Percentiles rank a stretch among this genome's conserved stretches.
Evolutionary conservation across 2,329 filamentous ascomycete genomes (phyloP).

Genomic region (Fusarium circinatum): DNA sequence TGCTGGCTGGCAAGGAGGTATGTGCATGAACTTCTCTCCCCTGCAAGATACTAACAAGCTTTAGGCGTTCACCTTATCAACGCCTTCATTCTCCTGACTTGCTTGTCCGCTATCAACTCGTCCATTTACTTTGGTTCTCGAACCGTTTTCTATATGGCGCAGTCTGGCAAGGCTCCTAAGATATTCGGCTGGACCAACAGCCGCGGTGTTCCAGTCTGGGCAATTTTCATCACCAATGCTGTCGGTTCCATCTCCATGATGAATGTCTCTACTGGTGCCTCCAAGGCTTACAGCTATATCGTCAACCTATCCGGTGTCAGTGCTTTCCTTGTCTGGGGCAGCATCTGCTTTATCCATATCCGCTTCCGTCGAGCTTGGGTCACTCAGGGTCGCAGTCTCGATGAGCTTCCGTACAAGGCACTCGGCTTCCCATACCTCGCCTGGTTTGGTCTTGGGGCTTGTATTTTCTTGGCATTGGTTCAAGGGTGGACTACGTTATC

Average conservation of each 20-base stretch:
- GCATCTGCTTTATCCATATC: slow-evolving; percentile 76
- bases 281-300: slow-evolving; percentile 74
- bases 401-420: slow-evolving; percentile 66
- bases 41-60: slow-evolving; percentile 3
- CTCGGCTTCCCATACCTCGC: slow-evolving; percentile 67
- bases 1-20: slow-evolving; percentile 76
- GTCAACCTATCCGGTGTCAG: slow-evolving; percentile 76
- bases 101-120: slow-evolving; percentile 76
- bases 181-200: slow-evolving; percentile 75
- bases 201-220: slow-evolving; percentile 70
- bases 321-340: slow-evolving; percentile 77
- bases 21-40: background rate
- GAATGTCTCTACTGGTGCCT: slow-evolving; percentile 75
- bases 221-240: slow-evolving; percentile 74
- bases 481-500: slow-evolving; percentile 70
- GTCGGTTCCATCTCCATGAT: slow-evolving; percentile 80
- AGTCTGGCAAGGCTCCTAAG: slow-evolving; percentile 75
- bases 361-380: slow-evolving; percentile 74
- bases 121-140: slow-evolving; percentile 82
- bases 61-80: slow-evolving; percentile 77
- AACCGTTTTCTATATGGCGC: slow-evolving; percentile 80
- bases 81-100: slow-evolving; percentile 78
- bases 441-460: slow-evolving; percentile 67
- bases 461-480: slow-evolving; percentile 68
- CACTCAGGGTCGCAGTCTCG: slow-evolving; percentile 64